Evolutionary conservation across 2,329 filamentous ascomycete genomes (phyloP).

Genomic region (Exophiala calicioides): DNA sequence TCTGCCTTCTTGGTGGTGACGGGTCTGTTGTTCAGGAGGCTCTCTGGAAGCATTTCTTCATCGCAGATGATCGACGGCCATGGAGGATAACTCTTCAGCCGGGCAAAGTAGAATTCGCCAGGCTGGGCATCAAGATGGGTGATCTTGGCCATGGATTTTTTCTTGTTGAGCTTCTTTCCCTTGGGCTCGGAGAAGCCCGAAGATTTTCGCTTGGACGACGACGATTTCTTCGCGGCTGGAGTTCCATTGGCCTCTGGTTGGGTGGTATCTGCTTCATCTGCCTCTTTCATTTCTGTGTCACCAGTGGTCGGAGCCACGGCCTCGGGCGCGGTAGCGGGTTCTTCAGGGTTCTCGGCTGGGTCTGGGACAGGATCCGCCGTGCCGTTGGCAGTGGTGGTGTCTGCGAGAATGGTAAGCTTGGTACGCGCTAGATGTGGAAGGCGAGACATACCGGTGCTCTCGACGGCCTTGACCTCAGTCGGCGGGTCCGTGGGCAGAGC

Average conservation of each 20-base stretch:
- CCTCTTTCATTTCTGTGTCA: conserved; percentile 16
- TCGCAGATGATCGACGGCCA: conserved; percentile 96
- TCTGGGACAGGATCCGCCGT: conserved; percentile 31
- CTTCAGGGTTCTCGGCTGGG: conserved; percentile 31
- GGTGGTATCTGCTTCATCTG: conserved; percentile 33
- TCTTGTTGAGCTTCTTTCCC: conserved; percentile 80
- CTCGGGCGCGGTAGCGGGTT: conserved; percentile 35
- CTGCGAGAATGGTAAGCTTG: conserved; percentile 15
- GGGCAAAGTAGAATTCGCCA: conserved; percentile 87
- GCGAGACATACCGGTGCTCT: conserved; percentile 33
- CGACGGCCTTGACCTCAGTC: conserved; percentile 34
- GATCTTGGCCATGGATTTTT: conserved; percentile 73
- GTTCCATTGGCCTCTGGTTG: conserved; percentile 52
- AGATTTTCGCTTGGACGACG: conserved; percentile 69
- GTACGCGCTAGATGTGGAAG: conserved; percentile 1
- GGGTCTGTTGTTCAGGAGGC: conserved; percentile 74
- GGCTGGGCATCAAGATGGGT: conserved; percentile 78
- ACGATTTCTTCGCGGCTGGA: conserved; percentile 54
- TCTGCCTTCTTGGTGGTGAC: conserved; percentile 80
- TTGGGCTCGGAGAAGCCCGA: conserved; percentile 66
- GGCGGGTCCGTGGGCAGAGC: conserved; percentile 40
- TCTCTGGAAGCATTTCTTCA: conserved; percentile 86
- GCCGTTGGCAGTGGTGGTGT: conserved; percentile 31
- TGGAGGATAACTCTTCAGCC: conserved; percentile 89
- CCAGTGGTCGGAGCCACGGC: conserved; percentile 23